These are phyloP conservation scores for Zasmidium angulare DNA, from an alignment of 2,329 filamentous ascomycete genomes.

Conservation along the genomic window DNA sequence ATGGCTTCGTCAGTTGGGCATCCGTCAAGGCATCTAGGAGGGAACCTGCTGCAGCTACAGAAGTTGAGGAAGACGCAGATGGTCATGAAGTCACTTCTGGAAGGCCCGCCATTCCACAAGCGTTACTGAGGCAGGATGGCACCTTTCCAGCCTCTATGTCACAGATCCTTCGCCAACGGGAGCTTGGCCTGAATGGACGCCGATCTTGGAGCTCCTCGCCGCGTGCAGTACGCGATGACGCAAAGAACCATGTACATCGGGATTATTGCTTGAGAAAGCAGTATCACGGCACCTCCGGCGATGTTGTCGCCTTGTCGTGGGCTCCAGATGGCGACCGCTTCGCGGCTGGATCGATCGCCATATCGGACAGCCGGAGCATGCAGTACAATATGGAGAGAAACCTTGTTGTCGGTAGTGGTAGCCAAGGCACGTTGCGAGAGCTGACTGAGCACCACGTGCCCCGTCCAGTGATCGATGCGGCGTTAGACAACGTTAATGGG, in stretches of 20 bases:
- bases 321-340: slow-evolving; percentile 55
- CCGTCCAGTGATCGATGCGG: slow-evolving; percentile 40
- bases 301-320: slow-evolving; percentile 59
- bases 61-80: background rate
- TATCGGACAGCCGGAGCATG: slow-evolving; percentile 56
- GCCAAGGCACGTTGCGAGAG: slow-evolving; percentile 47
- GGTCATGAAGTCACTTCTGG: no score
- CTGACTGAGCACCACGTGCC: slow-evolving; percentile 53
- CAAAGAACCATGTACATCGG: slow-evolving; percentile 36
- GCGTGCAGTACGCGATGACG: slow-evolving; percentile 21
- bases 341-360: slow-evolving; percentile 57
- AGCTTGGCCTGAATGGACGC: slow-evolving; percentile 22
- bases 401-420: slow-evolving; percentile 53
- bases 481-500: slow-evolving; percentile 42
- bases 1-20: slow-evolving; percentile 28
- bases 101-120: background rate
- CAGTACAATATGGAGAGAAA: slow-evolving; percentile 62
- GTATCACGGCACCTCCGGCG: slow-evolving; percentile 60
- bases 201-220: slow-evolving; percentile 19
- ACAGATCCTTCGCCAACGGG: slow-evolving; percentile 28
- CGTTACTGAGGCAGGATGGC: slow-evolving; percentile 15
- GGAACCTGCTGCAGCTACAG: background rate
- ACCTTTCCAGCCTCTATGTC: slow-evolving; percentile 19
- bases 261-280: slow-evolving; percentile 45
- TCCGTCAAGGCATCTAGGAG: slow-evolving; percentile 11